phyloP scores from a whole-genome alignment of 257 asterid genomes.

The Solanum paucissectum region DNA sequence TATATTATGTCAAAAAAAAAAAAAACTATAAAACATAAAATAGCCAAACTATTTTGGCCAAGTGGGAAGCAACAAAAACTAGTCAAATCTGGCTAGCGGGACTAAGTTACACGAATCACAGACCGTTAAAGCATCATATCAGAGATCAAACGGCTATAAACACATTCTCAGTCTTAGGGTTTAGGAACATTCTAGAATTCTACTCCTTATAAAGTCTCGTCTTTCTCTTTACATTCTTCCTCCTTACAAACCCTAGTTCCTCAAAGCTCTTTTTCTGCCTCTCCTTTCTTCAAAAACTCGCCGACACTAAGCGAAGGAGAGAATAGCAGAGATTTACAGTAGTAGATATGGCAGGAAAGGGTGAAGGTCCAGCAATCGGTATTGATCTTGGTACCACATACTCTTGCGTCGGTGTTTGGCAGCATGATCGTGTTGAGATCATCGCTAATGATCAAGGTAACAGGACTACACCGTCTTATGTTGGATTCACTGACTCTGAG shows the following conservation, averaged over 20 bases:
- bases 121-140: not conserved
- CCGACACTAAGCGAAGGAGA: not conserved
- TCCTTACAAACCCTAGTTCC: not conserved
- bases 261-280: not conserved
- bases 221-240: fast-evolving
- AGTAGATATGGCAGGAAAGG: not conserved
- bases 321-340: not conserved
- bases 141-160: not conserved
- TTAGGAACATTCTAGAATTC: not conserved
- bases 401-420: not conserved
- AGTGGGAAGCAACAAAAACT: not conserved
- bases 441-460: not conserved
- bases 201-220: not conserved
- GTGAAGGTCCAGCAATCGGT: constrained; percentile 1
- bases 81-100: not conserved
- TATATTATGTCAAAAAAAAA: no score
- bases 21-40: no score
- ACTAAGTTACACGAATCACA: not conserved
- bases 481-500: constrained; percentile 25
- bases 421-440: not conserved
- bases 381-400: not conserved
- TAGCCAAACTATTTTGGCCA: not conserved
- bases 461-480: constrained; percentile 21
- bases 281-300: not conserved
- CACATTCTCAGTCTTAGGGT: not conserved